These are phyloP conservation scores for Leucosporidium creatinivorum DNA, from an alignment of 768 basidiomycete genomes.

Conservation along the genomic window DNA sequence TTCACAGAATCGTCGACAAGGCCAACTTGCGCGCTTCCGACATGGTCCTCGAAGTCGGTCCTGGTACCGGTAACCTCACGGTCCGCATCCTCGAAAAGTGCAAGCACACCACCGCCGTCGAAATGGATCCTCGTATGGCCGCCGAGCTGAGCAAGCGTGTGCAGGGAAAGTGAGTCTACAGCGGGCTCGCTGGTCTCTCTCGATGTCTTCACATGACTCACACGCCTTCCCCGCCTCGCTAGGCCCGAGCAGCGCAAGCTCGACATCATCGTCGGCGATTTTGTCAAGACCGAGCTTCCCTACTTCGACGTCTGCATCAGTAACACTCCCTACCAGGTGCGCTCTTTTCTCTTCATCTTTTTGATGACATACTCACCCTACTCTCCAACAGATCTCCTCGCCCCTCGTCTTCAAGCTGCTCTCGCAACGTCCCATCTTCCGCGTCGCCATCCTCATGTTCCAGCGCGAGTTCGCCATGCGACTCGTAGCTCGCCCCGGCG, in stretches of 20 bases:
- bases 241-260: slow-evolving; percentile 94
- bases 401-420: slow-evolving; percentile 93
- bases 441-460: slow-evolving; percentile 97
- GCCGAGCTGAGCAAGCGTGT: slow-evolving; percentile 95
- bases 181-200: background rate
- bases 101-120: slow-evolving; percentile 85
- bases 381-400: slow-evolving; percentile 68
- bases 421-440: slow-evolving; percentile 89
- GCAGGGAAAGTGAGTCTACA: slow-evolving; percentile 82
- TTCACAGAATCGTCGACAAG: slow-evolving; percentile 45
- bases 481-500: slow-evolving; percentile 74
- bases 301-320: slow-evolving; percentile 99
- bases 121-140: slow-evolving; percentile 99
- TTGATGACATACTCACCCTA: background rate
- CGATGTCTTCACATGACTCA: background rate
- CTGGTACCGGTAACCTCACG: slow-evolving; percentile 94
- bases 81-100: slow-evolving; percentile 87
- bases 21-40: slow-evolving; percentile 89
- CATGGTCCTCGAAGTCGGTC: slow-evolving; percentile 93
- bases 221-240: background rate
- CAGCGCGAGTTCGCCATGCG: slow-evolving; percentile 96
- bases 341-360: slow-evolving; percentile 3
- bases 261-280: slow-evolving; percentile 92
- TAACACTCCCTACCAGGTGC: slow-evolving; percentile 92
- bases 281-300: slow-evolving; percentile 94